These are phyloP conservation scores for Alnus glutinosa DNA, from an alignment of 306 rosid species.

Conservation along the genomic window DNA sequence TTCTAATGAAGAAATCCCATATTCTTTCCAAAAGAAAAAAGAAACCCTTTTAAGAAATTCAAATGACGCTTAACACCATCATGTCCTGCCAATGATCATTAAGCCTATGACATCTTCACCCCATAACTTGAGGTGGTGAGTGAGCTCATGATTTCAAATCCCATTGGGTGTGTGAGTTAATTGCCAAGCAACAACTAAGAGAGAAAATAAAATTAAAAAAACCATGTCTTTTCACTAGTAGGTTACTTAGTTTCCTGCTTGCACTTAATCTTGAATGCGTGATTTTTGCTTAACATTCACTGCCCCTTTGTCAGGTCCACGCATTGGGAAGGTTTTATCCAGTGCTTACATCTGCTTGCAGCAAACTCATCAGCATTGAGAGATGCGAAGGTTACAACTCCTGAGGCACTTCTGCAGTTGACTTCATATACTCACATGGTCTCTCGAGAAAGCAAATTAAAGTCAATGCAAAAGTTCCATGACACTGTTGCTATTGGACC, in stretches of 20 bases:
- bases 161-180: neutral
- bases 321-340: constrained; percentile 72
- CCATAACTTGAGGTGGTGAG: neutral
- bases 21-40: neutral
- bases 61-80: neutral
- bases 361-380: constrained; percentile 67
- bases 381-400: constrained; percentile 58
- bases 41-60: neutral
- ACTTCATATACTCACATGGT: constrained; percentile 46
- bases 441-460: constrained; percentile 60
- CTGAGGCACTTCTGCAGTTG: constrained; percentile 62
- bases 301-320: constrained; percentile 58
- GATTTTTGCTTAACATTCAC: constrained; percentile 16
- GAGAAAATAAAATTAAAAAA: neutral
- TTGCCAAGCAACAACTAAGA: neutral
- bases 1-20: neutral
- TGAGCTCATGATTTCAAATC: neutral
- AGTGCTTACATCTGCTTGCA: constrained; percentile 59
- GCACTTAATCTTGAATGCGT: neutral
- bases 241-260: constrained; percentile 17
- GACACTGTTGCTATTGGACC: constrained; percentile 67
- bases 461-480: constrained; percentile 63
- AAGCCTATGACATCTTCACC: neutral
- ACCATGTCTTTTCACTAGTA: neutral
- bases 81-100: neutral